Base-by-base conservation (phyloP, 441 rosid genomes). In the Breynia disticha region DNA sequence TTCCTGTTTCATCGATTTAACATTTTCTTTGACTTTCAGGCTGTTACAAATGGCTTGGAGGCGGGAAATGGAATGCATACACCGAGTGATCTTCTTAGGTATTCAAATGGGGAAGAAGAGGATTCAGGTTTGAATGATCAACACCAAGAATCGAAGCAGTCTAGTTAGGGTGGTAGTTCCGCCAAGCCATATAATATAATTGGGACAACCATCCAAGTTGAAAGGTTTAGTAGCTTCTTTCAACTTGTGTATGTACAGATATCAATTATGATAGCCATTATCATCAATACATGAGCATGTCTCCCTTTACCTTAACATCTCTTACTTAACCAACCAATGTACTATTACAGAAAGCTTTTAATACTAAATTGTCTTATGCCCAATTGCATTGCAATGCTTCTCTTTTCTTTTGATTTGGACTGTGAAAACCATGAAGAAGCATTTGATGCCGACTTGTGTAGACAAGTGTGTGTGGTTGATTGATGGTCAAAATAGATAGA, bases 171-270 rank as follows among this genome's bases (percentile, higher is more conserved):
- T 37, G 42, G n/a, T n/a, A n/a, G n/a, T n/a, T n/a, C n/a, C n/a
- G 55, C 28, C 20, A 35, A 16, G 37, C 35, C 46, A 53, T 35
- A 28, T n/a, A n/a, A n/a, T n/a, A 9, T 28, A 28, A 28, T 28
- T 28, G 49, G 49, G 46, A 55, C 47, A 46, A n/a, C 7, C 12
- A 53, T 51, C 56, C 46, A 61, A 56, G 75, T 59, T 48, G 65
- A 69, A 59, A 65, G 55, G 66, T 54, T 60, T 63, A 49, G 67
- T 46, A 55, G 52, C 51, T 56, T 64, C 48, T 46, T 59, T 47
- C 67, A 51, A 71, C 67, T 65, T 59, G 66, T 57, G 61, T 66
- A 71, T 82, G 82, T 82, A 81, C 81, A 79, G 82, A 70, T 71
- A 46, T 56, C 68, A 73, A n/a, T 67, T 78, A 66, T 65, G 64